Conservation (phyloP, 148 eudicot genomes). For the Polygonum maritimum region DNA sequence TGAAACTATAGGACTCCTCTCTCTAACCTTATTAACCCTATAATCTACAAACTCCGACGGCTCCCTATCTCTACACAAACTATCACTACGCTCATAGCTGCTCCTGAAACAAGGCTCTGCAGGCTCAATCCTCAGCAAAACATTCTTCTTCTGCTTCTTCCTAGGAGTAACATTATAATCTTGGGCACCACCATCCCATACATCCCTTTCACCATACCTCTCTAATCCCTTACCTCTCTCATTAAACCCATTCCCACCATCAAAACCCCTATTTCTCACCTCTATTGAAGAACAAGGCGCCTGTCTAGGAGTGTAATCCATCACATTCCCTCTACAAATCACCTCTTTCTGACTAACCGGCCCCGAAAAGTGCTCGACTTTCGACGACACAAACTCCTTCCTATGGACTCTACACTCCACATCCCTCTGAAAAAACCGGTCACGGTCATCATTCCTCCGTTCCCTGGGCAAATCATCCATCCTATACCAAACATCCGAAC, state of each 20-base stretch:
- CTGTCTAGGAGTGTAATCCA: constrained; percentile 17
- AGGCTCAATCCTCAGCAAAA: constrained; percentile 57
- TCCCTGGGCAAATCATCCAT: constrained; percentile 11
- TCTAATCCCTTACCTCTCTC: constrained; percentile 19
- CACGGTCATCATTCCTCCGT: not conserved
- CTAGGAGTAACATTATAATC: constrained; percentile 28
- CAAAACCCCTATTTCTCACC: constrained; percentile 17
- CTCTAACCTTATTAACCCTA: constrained; percentile 26
- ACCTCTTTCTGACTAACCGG: constrained; percentile 10
- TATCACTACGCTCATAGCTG: constrained; percentile 21
- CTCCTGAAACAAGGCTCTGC: constrained; percentile 31
- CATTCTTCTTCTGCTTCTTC: constrained; percentile 49
- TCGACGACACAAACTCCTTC: constrained; percentile 13
- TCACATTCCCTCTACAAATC: constrained; percentile 16
- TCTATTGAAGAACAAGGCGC: constrained; percentile 17
- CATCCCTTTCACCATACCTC: constrained; percentile 31
- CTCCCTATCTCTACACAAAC: constrained; percentile 33
- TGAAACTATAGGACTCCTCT: constrained; percentile 51
- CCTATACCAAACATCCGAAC: constrained; percentile 14
- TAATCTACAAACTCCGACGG: constrained; percentile 13
- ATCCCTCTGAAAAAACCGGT: not conserved
- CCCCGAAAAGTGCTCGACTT: constrained; percentile 12
- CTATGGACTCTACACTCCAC: constrained; percentile 5
- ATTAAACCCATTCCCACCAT: constrained; percentile 13
- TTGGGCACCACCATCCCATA: constrained; percentile 23